phyloP scores from a whole-genome alignment of 2,329 filamentous ascomycete genomes.

The Bipolaris bicolor region DNA sequence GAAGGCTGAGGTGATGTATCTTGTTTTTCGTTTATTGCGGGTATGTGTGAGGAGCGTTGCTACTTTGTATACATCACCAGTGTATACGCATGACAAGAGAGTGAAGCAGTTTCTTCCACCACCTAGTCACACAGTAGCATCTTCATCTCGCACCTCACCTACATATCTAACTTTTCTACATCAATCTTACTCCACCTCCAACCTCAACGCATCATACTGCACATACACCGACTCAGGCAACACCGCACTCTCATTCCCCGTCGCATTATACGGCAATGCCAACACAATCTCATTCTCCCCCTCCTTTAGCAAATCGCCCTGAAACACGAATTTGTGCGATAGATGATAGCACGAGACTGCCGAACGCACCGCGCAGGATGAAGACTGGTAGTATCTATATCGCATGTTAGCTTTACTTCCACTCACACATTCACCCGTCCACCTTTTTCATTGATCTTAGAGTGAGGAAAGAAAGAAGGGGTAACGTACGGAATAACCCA shows the following conservation, averaged over 20 bases:
- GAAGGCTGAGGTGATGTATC: too few species aligned
- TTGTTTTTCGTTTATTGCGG: too few species aligned
- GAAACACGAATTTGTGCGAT: conserved; percentile 65
- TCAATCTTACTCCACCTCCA: conserved; percentile 58
- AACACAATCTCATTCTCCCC: conserved; percentile 64
- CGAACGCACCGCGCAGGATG: conserved; percentile 66
- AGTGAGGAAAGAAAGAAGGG: too few species aligned
- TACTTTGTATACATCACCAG: too few species aligned
- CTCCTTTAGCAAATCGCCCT: conserved; percentile 55
- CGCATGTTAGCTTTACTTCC: conserved; percentile 21
- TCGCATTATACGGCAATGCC: conserved; percentile 65
- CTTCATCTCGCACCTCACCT: too few species aligned
- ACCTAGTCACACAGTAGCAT: too few species aligned
- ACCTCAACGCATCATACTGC: conserved; percentile 68
- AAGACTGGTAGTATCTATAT: conserved; percentile 59
- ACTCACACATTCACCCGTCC: too few species aligned
- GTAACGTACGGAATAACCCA: conserved; percentile 62
- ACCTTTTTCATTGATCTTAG: not conserved
- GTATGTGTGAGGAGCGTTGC: too few species aligned
- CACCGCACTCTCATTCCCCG: conserved; percentile 59
- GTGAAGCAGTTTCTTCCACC: too few species aligned
- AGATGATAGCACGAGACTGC: conserved; percentile 68
- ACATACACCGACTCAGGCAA: conserved; percentile 60
- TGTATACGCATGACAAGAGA: too few species aligned
- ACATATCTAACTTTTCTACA: too few species aligned